These are phyloP conservation scores for Metarhizium rileyi DNA, from an alignment of 2,329 filamentous ascomycete genomes.

Conservation along the genomic window DNA sequence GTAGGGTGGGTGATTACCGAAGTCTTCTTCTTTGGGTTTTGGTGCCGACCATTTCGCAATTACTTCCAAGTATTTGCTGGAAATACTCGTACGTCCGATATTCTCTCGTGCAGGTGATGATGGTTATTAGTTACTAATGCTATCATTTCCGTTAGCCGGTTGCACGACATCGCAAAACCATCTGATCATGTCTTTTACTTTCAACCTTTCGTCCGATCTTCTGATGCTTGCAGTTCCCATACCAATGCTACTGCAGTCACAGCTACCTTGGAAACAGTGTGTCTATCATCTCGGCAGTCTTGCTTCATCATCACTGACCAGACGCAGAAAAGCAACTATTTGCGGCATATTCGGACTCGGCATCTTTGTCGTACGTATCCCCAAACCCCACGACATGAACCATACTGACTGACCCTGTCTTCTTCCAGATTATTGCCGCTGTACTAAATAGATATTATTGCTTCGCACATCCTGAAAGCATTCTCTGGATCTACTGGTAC, in stretches of 20 bases:
- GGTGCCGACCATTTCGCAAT: conserved; percentile 5
- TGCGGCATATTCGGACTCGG: conserved; percentile 37
- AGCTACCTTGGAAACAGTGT: conserved; percentile 6
- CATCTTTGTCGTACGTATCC: conserved; percentile 27
- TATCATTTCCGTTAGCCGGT: background rate
- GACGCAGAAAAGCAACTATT: conserved; percentile 8
- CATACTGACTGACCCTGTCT: background rate
- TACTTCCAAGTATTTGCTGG: conserved; percentile 3
- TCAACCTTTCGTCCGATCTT: conserved; percentile 4
- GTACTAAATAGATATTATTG: conserved; percentile 38
- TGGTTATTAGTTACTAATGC: background rate
- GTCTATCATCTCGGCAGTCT: background rate
- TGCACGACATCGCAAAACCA: conserved; percentile 4
- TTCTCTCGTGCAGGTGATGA: background rate
- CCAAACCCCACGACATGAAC: background rate
- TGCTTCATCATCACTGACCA: background rate
- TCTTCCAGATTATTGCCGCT: conserved; percentile 21
- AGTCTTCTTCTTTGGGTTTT: conserved; percentile 3
- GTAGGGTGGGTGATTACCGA: conserved; percentile 2
- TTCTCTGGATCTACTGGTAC: conserved; percentile 40
- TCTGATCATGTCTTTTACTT: conserved; percentile 1
- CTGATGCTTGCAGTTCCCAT: conserved; percentile 3
- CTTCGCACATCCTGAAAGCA: conserved; percentile 15
- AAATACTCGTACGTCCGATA: conserved; percentile 1
- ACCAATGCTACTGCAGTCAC: conserved; percentile 1